Conservation (phyloP, 306 rosid species). For the Hippophae gyantsensis region DNA sequence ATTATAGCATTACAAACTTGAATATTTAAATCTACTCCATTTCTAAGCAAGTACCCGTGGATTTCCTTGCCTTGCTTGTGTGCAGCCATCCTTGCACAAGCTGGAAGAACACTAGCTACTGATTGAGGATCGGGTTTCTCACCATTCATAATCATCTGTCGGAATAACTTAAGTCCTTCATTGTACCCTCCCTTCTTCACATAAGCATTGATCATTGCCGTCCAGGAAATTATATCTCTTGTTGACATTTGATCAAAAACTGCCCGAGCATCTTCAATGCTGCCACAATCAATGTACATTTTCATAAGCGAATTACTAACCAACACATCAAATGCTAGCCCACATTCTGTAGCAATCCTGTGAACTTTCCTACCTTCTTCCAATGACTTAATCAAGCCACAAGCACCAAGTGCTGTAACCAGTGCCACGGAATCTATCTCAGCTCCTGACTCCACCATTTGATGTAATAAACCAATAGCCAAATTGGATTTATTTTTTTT, state of each 20-base stretch:
- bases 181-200: conserved; percentile 56
- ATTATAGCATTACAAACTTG: conserved; percentile 49
- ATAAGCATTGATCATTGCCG: conserved; percentile 35
- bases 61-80: conserved; percentile 53
- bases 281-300: conserved; percentile 55
- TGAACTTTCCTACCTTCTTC: conserved; percentile 38
- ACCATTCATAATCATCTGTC: conserved; percentile 45
- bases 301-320: conserved; percentile 56
- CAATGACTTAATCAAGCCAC: conserved; percentile 34
- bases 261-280: conserved; percentile 32
- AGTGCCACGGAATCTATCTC: conserved; percentile 44
- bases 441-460: conserved; percentile 32
- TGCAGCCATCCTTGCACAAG: conserved; percentile 55
- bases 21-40: conserved; percentile 28
- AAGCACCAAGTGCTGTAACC: conserved; percentile 41
- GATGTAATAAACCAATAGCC: conserved; percentile 36
- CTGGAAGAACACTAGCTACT: conserved; percentile 53
- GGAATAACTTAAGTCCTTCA: conserved; percentile 48
- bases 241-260: conserved; percentile 40
- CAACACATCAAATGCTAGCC: conserved; percentile 44
- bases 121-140: conserved; percentile 37
- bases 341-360: conserved; percentile 30
- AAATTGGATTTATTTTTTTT: conserved; percentile 30
- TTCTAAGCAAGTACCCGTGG: conserved; percentile 57
- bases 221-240: conserved; percentile 57